Percentiles rank a stretch among this genome's conserved stretches.
Conservation (phyloP, 345 rosid species). For the Lepidium aucheri region DNA sequence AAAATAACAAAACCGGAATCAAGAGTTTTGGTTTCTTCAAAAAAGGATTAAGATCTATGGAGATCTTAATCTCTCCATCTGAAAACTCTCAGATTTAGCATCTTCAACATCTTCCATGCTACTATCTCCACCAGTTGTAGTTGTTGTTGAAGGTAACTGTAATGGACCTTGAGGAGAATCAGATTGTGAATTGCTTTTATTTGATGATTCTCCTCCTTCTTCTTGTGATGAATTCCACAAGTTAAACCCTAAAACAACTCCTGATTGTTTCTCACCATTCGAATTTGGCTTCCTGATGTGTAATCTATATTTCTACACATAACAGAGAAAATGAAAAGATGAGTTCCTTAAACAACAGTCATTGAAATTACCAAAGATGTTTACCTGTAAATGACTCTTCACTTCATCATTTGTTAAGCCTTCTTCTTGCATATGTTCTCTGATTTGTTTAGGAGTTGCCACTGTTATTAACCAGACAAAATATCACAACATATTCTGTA, state of each 20-base stretch:
- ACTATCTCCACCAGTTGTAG: slow-evolving; percentile 51
- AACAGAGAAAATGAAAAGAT: neutral
- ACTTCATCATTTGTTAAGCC: slow-evolving; percentile 98
- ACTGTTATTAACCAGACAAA: slow-evolving; percentile 34
- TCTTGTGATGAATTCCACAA: slow-evolving; percentile 53
- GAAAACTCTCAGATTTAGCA: slow-evolving; percentile 55
- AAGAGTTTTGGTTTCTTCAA: slow-evolving; percentile 23
- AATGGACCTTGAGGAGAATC: slow-evolving; percentile 84
- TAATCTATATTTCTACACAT: slow-evolving; percentile 72
- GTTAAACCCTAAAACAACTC: slow-evolving; percentile 44
- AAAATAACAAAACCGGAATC: slow-evolving; percentile 5
- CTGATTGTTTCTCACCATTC: slow-evolving; percentile 39
- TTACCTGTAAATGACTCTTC: slow-evolving; percentile 94
- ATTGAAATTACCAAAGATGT: neutral
- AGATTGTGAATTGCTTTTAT: slow-evolving; percentile 47
- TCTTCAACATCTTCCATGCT: slow-evolving; percentile 74
- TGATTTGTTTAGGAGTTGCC: slow-evolving; percentile 95
- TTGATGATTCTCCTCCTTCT: slow-evolving; percentile 39
- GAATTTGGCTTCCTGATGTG: slow-evolving; percentile 46
- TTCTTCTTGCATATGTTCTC: slow-evolving; percentile 91
- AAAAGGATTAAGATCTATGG: slow-evolving; percentile 42
- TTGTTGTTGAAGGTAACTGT: slow-evolving; percentile 34
- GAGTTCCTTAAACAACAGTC: neutral
- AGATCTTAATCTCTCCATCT: slow-evolving; percentile 36
- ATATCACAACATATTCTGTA: neutral